A percentile compares a stretch with the other conserved stretches of the same genome.
These are phyloP conservation scores for Teunomyces gatunensis DNA, from an alignment of 805 yeast species.

Conservation along the genomic window DNA sequence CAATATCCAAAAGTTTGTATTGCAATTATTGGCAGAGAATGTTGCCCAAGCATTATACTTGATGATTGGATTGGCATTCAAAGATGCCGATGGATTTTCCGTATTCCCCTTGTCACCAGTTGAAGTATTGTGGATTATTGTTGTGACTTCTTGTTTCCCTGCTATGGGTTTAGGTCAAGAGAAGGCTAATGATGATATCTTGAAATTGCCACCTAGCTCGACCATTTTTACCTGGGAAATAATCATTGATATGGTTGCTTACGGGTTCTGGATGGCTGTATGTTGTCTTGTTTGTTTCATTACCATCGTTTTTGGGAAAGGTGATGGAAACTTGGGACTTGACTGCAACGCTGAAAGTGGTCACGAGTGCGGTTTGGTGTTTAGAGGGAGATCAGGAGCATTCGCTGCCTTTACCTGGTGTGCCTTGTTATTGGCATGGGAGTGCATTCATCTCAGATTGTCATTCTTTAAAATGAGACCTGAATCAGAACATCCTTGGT, in stretches of 20 bases:
- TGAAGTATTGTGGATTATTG: constrained; percentile 34
- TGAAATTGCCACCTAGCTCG: constrained; percentile 36
- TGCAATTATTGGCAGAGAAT: constrained; percentile 33
- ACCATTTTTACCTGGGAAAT: constrained; percentile 41
- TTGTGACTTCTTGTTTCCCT: constrained; percentile 36
- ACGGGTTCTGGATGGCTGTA: constrained; percentile 43
- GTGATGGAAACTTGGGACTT: constrained; percentile 38
- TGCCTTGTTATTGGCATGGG: constrained; percentile 41
- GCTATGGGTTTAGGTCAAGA: constrained; percentile 42
- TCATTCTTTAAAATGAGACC: constrained; percentile 38
- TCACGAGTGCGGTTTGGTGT: constrained; percentile 29
- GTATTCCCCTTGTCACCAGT: constrained; percentile 44
- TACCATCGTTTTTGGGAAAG: constrained; percentile 36
- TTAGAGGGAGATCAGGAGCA: constrained; percentile 37
- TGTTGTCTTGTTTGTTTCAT: constrained; percentile 38
- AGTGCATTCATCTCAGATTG: constrained; percentile 35
- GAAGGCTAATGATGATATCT: constrained; percentile 36
- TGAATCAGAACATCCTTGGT: constrained; percentile 36
- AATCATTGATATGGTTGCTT: constrained; percentile 39
- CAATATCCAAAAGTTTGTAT: constrained; percentile 33
- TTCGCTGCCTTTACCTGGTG: constrained; percentile 43
- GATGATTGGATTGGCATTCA: constrained; percentile 41
- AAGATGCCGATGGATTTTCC: constrained; percentile 30
- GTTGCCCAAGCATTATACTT: constrained; percentile 28
- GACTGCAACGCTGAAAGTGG: constrained; percentile 30